Percentiles rank a stretch among this genome's conserved stretches.
phyloP scores from a whole-genome alignment of 257 asterid genomes.

The Nemophila menziesii region DNA sequence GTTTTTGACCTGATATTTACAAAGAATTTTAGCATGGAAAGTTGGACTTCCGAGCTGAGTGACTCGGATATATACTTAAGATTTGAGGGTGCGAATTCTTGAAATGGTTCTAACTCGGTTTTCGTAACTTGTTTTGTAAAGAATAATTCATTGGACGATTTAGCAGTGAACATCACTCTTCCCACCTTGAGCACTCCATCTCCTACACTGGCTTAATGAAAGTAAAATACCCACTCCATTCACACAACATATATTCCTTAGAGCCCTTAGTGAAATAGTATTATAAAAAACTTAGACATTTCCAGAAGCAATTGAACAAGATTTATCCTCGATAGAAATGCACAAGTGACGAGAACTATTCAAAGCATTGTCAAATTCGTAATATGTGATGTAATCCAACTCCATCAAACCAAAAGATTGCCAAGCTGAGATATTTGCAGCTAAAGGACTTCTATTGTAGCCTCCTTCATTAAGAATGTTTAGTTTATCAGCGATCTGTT shows the following conservation, averaged over 20 bases:
- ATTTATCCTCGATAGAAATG: constrained; percentile 58
- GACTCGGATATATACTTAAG: constrained; percentile 62
- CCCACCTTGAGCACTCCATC: constrained; percentile 97
- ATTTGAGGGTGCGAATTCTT: constrained; percentile 62
- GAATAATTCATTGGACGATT: constrained; percentile 74
- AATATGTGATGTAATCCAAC: constrained; percentile 41
- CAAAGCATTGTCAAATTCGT: constrained; percentile 43
- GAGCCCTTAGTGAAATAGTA: constrained; percentile 70
- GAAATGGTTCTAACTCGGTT: constrained; percentile 86
- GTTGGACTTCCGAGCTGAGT: constrained; percentile 74
- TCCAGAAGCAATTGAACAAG: constrained; percentile 28
- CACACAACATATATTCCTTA: constrained; percentile 71
- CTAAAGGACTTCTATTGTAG: constrained; percentile 25
- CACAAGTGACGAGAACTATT: constrained; percentile 62
- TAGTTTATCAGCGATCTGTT: constrained; percentile 36
- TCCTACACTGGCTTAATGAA: constrained; percentile 72
- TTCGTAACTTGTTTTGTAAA: constrained; percentile 81
- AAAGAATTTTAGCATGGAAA: constrained; percentile 88
- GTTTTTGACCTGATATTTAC: constrained; percentile 85
- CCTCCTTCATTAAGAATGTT: constrained; percentile 25
- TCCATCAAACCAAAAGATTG: constrained; percentile 57
- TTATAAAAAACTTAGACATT: constrained; percentile 63
- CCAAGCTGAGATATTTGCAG: constrained; percentile 53
- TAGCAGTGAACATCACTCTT: constrained; percentile 93
- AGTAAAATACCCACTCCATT: constrained; percentile 53